phyloP scores from a whole-genome alignment of 2,329 filamentous ascomycete genomes.

The Achaetomium macrosporum region DNA sequence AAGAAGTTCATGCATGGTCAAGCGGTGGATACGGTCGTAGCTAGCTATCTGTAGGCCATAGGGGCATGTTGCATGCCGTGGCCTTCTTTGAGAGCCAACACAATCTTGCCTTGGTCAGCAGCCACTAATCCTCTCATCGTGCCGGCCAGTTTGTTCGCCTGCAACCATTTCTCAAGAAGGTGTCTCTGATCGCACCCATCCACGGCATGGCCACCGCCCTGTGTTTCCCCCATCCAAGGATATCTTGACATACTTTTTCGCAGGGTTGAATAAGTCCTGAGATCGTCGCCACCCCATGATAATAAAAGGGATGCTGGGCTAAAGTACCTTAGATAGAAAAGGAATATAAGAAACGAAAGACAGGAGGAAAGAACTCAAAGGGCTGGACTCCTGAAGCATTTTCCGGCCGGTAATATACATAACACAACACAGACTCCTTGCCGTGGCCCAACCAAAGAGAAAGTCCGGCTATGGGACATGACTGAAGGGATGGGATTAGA shows the following conservation, averaged over 20 bases:
- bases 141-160: no score
- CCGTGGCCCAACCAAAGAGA: slow-evolving; percentile 15
- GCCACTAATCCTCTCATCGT: background rate
- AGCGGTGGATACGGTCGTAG: no score
- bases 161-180: background rate
- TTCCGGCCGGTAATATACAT: slow-evolving; percentile 20
- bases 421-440: slow-evolving; percentile 19
- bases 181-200: background rate
- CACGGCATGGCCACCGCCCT: background rate
- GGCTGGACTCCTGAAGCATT: slow-evolving; percentile 15
- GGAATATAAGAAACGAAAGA: background rate
- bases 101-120: background rate
- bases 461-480: slow-evolving; percentile 9
- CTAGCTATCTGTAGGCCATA: background rate
- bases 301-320: background rate
- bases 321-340: background rate
- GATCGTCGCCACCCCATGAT: background rate
- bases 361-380: slow-evolving; percentile 1
- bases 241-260: background rate
- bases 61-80: background rate
- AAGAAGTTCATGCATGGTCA: no score
- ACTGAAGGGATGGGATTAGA: background rate
- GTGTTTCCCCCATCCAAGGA: slow-evolving; percentile 2
- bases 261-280: background rate
- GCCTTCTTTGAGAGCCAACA: background rate